Base-by-base conservation (phyloP, 192 early-diverging fungal species). In the Phycomyces nitens region DNA sequence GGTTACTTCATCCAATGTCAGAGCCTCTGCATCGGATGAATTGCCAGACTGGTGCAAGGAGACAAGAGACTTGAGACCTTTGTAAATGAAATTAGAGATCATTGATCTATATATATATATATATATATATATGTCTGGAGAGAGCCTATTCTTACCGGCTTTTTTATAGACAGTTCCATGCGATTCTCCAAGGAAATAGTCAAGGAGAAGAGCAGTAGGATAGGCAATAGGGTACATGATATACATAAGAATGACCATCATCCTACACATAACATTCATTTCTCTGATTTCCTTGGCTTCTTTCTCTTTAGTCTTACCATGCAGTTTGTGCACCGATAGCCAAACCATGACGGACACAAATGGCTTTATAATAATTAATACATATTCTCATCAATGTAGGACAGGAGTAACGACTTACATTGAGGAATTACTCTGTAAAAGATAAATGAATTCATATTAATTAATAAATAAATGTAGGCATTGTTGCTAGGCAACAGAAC, bases 291-390 rank as follows among this genome's bases (percentile, higher is more conserved):
- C 53, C 24, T 6, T 38, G 10, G 2, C 7, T 7, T 34, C 29
- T 34, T 34, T 34, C 29, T 34, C 7, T 2, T 7, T 34, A 43
- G 60, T 53, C 18, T 41, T 70, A 77, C 75, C 80, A 82, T 21
- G 95, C 85, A 71, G 91, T 92, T 55, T 86, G 88, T 4, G 97
- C 90, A 1, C 97, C 97, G 41, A 99, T 89, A 2, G 86, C 84
- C 21, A 99, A 83, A 6, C 97, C 97, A 77, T 97, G 85, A 3
- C 93, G 85, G 10, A 93, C 90, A 71, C 95, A 97, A 14, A 96
- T 82, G 4, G 97, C 92, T 65, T 34, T 7, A 34, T 34, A 34
- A 5, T 34, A 39, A 26, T 24, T 15, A 24, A 39, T 34, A 34
- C 29, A 34, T 34, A 34, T 34, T 34, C 7, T 5, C 29, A 34